Evolutionary conservation across 352 stramenopile genomes (phyloP).

Genomic region (Globisporangium solare): DNA sequence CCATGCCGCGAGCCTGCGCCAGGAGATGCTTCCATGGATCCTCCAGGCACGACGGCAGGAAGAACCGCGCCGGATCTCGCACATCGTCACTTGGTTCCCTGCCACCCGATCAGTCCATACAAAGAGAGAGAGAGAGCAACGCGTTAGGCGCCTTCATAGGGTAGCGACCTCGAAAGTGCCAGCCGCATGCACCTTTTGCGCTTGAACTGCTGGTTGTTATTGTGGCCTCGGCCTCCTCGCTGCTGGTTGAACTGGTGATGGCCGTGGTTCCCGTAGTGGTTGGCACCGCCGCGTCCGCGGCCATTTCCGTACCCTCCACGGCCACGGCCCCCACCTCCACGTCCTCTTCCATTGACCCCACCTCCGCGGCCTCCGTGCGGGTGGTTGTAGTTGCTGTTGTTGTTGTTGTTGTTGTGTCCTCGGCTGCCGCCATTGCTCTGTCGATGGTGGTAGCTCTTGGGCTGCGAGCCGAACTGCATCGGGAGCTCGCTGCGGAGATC

Average conservation of each 20-base stretch:
- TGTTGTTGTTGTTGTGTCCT: constrained; percentile 2
- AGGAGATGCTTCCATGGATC: constrained; percentile 56
- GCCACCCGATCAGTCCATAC: background rate
- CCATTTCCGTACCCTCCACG: constrained; percentile 9
- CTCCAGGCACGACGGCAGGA: constrained; percentile 60
- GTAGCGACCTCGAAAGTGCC: background rate
- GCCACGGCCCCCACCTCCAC: constrained; percentile 17
- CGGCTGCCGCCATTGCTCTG: background rate
- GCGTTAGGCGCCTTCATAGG: background rate
- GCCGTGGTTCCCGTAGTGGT: constrained; percentile 16
- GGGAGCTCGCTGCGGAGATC: constrained; percentile 14
- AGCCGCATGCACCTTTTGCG: constrained; percentile 31
- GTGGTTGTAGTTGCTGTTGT: constrained; percentile 12
- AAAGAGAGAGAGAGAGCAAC: background rate
- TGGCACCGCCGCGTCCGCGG: constrained; percentile 17
- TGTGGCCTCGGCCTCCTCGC: constrained; percentile 5
- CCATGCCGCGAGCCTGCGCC: background rate
- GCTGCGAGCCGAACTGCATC: constrained; percentile 18
- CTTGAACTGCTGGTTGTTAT: constrained; percentile 27
- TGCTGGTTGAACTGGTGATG: constrained; percentile 13
- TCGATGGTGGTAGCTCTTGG: constrained; percentile 24
- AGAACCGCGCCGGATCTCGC: constrained; percentile 46
- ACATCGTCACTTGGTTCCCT: constrained; percentile 37
- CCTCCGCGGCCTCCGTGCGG: constrained; percentile 13
- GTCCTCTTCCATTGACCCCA: constrained; percentile 12